Evolutionary conservation across 495 filamentous ascomycete species (phyloP).

Genomic region (Lichina pygmaea): DNA sequence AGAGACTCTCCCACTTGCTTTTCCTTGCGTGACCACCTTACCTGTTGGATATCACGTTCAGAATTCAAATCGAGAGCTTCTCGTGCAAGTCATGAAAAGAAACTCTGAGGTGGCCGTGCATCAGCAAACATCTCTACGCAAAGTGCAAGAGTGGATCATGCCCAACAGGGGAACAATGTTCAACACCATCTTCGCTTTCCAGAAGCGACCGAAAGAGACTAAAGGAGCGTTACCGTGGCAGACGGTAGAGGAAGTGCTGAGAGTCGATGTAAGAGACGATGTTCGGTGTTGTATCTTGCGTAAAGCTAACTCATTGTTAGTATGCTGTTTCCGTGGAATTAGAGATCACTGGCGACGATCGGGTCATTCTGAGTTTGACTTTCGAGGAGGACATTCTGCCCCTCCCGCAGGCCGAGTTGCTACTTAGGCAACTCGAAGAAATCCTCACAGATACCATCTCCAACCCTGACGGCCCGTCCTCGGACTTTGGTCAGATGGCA

Average conservation of each 20-base stretch:
- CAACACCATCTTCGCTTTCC: slow-evolving; percentile 58
- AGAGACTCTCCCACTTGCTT: slow-evolving; percentile 23
- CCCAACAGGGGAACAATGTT: slow-evolving; percentile 32
- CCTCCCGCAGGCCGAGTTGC: slow-evolving; percentile 26
- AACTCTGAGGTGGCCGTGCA: slow-evolving; percentile 34
- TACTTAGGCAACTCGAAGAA: slow-evolving; percentile 34
- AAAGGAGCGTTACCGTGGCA: slow-evolving; percentile 13
- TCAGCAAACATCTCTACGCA: slow-evolving; percentile 38
- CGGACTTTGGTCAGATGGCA: slow-evolving; percentile 4
- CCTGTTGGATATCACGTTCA: slow-evolving; percentile 28
- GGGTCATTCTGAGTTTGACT: slow-evolving; percentile 31
- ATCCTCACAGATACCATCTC: slow-evolving; percentile 19
- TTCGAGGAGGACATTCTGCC: slow-evolving; percentile 32
- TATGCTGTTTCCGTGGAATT: slow-evolving; percentile 51
- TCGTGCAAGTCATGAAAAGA: slow-evolving; percentile 27
- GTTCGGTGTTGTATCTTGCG: background rate
- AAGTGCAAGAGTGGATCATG: slow-evolving; percentile 39
- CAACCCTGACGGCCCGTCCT: slow-evolving; percentile 8
- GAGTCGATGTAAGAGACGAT: slow-evolving; percentile 20
- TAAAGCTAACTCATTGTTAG: slow-evolving; percentile 8
- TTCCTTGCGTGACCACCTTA: slow-evolving; percentile 51
- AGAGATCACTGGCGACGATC: slow-evolving; percentile 18
- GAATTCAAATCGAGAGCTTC: slow-evolving; percentile 23
- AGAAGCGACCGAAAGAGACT: slow-evolving; percentile 17
- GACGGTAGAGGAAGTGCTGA: slow-evolving; percentile 24